These are phyloP conservation scores for Kandelia obovata DNA, from an alignment of 345 rosid species.

Conservation along the genomic window DNA sequence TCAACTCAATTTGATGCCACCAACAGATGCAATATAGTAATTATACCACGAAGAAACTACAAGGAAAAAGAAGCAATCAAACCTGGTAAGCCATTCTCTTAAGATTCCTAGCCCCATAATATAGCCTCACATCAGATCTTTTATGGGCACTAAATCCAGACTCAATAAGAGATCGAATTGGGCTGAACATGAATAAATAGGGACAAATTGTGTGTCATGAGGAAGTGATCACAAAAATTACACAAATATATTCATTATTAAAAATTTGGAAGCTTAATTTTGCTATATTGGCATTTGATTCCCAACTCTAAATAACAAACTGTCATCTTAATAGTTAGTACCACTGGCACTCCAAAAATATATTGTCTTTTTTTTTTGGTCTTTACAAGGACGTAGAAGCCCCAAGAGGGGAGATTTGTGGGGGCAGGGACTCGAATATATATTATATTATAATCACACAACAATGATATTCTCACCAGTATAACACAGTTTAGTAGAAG, in stretches of 20 bases:
- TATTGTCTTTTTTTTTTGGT: too few species aligned
- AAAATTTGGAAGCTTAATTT: too few species aligned
- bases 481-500: too few species aligned
- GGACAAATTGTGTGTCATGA: not conserved
- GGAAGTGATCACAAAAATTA: not conserved
- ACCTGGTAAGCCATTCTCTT: slow-evolving; percentile 98
- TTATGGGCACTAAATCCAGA: slow-evolving; percentile 69
- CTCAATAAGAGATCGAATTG: slow-evolving; percentile 85
- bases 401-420: too few species aligned
- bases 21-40: not conserved
- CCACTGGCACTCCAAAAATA: too few species aligned
- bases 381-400: too few species aligned
- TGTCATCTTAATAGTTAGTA: too few species aligned
- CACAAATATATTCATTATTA: not conserved
- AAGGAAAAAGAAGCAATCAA: slow-evolving; percentile 17
- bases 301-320: too few species aligned
- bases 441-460: too few species aligned
- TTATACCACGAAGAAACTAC: not conserved
- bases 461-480: too few species aligned
- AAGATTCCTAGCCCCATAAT: slow-evolving; percentile 92
- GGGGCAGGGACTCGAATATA: too few species aligned
- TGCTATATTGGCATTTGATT: too few species aligned
- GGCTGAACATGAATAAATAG: slow-evolving; percentile 46
- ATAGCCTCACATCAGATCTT: slow-evolving; percentile 82
- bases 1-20: not conserved